These are phyloP conservation scores for Elaeagnus macrophylla DNA, from an alignment of 306 rosid species.

Conservation along the genomic window DNA sequence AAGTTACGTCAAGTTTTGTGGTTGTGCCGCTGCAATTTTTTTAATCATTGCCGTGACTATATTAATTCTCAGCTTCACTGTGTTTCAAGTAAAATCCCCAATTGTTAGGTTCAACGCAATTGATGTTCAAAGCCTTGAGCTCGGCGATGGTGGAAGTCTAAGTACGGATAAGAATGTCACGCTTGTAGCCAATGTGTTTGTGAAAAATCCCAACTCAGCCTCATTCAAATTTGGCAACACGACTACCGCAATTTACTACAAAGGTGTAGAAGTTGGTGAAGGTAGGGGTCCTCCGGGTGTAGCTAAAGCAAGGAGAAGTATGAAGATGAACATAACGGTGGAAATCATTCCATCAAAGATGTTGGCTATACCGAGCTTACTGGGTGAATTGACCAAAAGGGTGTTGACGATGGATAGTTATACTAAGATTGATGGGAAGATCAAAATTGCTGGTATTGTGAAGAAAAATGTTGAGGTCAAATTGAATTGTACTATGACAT, in stretches of 20 bases:
- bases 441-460: slow-evolving; percentile 17
- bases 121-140: neutral
- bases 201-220: slow-evolving; percentile 39
- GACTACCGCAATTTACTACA: slow-evolving; percentile 18
- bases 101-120: slow-evolving; percentile 13
- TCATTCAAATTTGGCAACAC: slow-evolving; percentile 24
- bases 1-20: slow-evolving; percentile 31
- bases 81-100: slow-evolving; percentile 33
- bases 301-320: slow-evolving; percentile 27
- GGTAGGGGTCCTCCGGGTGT: slow-evolving; percentile 24
- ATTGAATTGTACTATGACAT: slow-evolving; percentile 25
- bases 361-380: neutral
- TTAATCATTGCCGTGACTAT: slow-evolving; percentile 27
- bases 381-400: neutral
- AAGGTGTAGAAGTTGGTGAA: slow-evolving; percentile 17
- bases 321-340: slow-evolving; percentile 29
- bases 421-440: slow-evolving; percentile 27
- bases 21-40: slow-evolving; percentile 30
- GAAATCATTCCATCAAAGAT: slow-evolving; percentile 12
- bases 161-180: slow-evolving; percentile 1
- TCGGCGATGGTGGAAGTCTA: neutral
- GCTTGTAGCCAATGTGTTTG: slow-evolving; percentile 23
- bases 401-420: slow-evolving; percentile 21
- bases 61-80: slow-evolving; percentile 35
- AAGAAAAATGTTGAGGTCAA: slow-evolving; percentile 24